Evolutionary conservation across 305 asterid species (phyloP), one percentile per base, ranked within the genome.

Genomic region (Plantago rigida): DNA sequence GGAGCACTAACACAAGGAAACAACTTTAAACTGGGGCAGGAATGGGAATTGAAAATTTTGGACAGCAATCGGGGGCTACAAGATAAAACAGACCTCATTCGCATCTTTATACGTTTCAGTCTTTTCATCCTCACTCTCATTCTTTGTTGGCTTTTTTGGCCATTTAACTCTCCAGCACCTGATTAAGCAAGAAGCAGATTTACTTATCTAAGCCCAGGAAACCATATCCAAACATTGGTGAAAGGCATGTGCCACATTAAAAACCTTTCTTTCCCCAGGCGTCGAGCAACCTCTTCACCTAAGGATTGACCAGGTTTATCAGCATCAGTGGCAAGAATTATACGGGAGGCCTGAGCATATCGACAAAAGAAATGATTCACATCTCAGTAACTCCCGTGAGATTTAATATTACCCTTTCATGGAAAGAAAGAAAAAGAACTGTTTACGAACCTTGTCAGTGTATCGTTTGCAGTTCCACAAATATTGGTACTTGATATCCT

Each of bases 91-190:
- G 44, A 88, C 98, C 95, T 92, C 98, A 71, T 92, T 92, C 72
- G 98, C 96, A 81, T 92, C 98, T 82, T 92, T 92, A 66, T 76
- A 84, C 69, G 53, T 56, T 64, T 84, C 84, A 44, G 52, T 59
- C 6, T 4, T 29, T 29, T 4, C 34, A 4, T 3, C 5, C 3
- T 31, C 39, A 31, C 39, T 31, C 39, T 80, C 83, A 60, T 74
- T 79, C 79, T 81, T 88, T 65, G 80, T 81, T 2, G 98, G 98
- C 96, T 81, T 88, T 65, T 82, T 81, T 2, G 98, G 98, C 96
- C 98, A 91, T 76, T 71, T 80, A 57, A 91, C 83, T 65, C 95
- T 81, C 96, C 95, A 92, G 77, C 98, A 92, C 89, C 98, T 92
- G 79, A 60, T 63, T 51, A 68, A 75, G 34, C 72, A 72, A 54